phyloP scores from a whole-genome alignment of 306 rosid genomes.

The Calophaca sinica region DNA sequence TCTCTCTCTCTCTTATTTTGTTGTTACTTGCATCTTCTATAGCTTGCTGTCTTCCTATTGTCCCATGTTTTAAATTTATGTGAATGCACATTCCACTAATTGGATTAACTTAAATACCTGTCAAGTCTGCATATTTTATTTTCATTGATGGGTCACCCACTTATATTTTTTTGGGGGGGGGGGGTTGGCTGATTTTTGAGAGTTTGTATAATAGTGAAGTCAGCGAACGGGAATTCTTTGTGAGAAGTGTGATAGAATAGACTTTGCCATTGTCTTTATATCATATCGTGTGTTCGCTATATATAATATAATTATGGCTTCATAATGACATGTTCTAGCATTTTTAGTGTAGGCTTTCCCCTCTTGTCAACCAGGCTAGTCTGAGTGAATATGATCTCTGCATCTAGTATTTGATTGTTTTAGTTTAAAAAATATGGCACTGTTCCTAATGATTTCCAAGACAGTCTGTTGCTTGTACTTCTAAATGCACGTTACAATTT shows the following conservation, averaged over 20 bases:
- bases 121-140: neutral
- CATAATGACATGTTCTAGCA: neutral
- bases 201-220: neutral
- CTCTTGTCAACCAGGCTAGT: conserved; percentile 21
- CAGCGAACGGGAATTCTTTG: conserved; percentile 21
- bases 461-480: conserved; percentile 26
- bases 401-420: conserved; percentile 12
- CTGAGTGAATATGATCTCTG: conserved; percentile 4
- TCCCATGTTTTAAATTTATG: neutral
- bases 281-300: neutral
- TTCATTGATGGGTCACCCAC: conserved; percentile 17
- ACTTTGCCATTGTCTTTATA: neutral
- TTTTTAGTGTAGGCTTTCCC: conserved; percentile 11
- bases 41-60: neutral
- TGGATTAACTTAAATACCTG: neutral
- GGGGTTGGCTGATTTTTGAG: conserved; percentile 2
- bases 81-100: conserved; percentile 12
- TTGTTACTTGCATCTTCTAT: neutral
- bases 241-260: neutral
- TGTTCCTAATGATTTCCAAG: conserved; percentile 21
- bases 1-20: neutral
- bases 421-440: neutral
- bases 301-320: conserved; percentile 3
- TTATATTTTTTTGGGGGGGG: neutral
- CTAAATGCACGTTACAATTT: neutral